Percentiles rank a stretch among this genome's conserved stretches.
Conservation (phyloP, 352 stramenopile species). For the Globisporangium emineosum region DNA sequence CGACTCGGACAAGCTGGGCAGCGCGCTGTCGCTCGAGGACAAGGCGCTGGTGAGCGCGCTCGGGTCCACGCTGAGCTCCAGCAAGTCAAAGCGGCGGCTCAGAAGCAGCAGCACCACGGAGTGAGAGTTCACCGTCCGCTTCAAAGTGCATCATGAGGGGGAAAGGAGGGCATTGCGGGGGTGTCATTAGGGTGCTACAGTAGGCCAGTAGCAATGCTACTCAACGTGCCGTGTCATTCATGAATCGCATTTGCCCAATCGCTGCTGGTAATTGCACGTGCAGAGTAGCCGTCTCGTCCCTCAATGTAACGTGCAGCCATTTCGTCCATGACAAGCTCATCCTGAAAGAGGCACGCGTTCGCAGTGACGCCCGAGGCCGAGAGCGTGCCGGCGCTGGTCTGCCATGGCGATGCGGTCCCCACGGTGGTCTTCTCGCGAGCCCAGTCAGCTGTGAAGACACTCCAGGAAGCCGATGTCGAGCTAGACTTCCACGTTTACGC, state of each 20-base stretch:
- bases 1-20: background rate
- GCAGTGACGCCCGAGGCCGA: conserved; percentile 41
- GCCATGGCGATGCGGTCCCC: conserved; percentile 63
- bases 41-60: conserved; percentile 10
- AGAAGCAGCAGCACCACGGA: too few species aligned
- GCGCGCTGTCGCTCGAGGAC: conserved; percentile 6
- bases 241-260: too few species aligned
- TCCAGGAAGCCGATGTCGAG: conserved; percentile 47
- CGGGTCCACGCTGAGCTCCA: background rate
- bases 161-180: too few species aligned
- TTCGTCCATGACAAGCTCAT: too few species aligned
- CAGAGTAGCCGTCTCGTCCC: too few species aligned
- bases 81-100: background rate
- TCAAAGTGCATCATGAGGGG: too few species aligned
- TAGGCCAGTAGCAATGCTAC: too few species aligned
- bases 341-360: too few species aligned
- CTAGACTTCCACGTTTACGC: conserved; percentile 64
- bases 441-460: conserved; percentile 53
- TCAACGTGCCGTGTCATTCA: too few species aligned
- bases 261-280: too few species aligned
- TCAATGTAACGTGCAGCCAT: too few species aligned
- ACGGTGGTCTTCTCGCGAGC: conserved; percentile 66
- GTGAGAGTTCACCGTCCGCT: background rate
- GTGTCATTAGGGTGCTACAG: too few species aligned
- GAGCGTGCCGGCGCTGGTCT: conserved; percentile 76